A percentile compares a stretch with the other conserved stretches of the same genome.
Evolutionary conservation across 805 yeast species (phyloP).

Genomic region (Kuraishia hungarica): DNA sequence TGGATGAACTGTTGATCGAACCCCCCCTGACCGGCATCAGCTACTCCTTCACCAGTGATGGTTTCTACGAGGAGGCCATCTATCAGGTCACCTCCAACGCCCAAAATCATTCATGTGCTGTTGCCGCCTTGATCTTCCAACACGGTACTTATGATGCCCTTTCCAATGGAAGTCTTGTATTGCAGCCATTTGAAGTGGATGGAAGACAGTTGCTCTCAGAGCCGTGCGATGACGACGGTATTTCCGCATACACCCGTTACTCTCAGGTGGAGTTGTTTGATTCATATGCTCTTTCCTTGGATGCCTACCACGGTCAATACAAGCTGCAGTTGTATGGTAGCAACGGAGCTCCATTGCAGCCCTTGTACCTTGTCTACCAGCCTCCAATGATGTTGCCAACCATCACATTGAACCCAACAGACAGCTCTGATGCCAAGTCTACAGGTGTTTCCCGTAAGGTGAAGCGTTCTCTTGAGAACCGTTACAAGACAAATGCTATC

Average conservation of each 20-base stretch:
- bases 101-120: constrained; percentile 69
- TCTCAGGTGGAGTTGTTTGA: constrained; percentile 54
- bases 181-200: constrained; percentile 76
- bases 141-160: constrained; percentile 73
- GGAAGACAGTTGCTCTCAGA: constrained; percentile 87
- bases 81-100: constrained; percentile 74
- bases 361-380: constrained; percentile 82
- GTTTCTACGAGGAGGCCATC: constrained; percentile 82
- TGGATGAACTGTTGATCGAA: constrained; percentile 87
- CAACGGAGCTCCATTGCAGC: constrained; percentile 77
- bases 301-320: constrained; percentile 78
- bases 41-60: constrained; percentile 89
- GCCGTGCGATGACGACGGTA: constrained; percentile 66
- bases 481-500: constrained; percentile 68
- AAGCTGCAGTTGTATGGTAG: constrained; percentile 65
- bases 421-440: constrained; percentile 23
- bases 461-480: constrained; percentile 72
- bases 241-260: constrained; percentile 64
- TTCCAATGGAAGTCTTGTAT: constrained; percentile 55
- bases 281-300: constrained; percentile 51
- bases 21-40: constrained; percentile 95
- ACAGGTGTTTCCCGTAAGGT: constrained; percentile 32
- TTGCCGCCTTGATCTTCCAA: constrained; percentile 76
- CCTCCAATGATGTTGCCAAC: constrained; percentile 98
- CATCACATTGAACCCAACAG: constrained; percentile 79